phyloP scores from a whole-genome alignment of 805 yeast genomes.

The Schwanniomyces occidentalis region DNA sequence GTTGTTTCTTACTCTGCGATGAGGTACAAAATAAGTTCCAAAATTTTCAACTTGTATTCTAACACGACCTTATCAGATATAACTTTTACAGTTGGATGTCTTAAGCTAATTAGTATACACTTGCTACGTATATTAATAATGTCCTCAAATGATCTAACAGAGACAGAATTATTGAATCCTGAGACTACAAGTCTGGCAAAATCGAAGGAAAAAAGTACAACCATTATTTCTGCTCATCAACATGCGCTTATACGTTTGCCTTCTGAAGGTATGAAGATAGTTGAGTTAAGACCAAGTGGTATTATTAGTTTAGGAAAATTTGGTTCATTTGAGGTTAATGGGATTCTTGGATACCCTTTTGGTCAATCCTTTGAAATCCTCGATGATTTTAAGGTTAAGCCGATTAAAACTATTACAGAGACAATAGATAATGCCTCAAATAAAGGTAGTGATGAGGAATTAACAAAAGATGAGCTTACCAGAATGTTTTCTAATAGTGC shows the following conservation, averaged over 20 bases:
- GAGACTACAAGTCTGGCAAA: neutral
- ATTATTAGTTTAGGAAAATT: constrained; percentile 82
- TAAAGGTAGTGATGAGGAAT: constrained; percentile 36
- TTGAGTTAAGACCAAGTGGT: constrained; percentile 62
- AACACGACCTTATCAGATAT: constrained; percentile 10
- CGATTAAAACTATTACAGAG: constrained; percentile 44
- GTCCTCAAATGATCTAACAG: too few relatives aligned
- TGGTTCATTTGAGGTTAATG: constrained; percentile 78
- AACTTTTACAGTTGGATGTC: too few relatives aligned
- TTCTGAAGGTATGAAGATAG: constrained; percentile 73
- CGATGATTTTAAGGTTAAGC: constrained; percentile 52
- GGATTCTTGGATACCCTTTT: constrained; percentile 74
- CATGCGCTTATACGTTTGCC: constrained; percentile 75
- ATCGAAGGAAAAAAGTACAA: constrained; percentile 18
- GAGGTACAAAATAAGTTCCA: constrained; percentile 8
- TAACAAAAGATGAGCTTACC: constrained; percentile 40
- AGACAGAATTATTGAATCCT: too few relatives aligned
- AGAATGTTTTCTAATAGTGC: constrained; percentile 46
- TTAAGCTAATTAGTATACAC: too few relatives aligned
- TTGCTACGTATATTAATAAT: too few relatives aligned
- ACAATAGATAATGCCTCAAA: constrained; percentile 28
- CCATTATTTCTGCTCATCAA: constrained; percentile 46
- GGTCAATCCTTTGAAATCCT: constrained; percentile 89
- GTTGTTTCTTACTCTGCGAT: constrained; percentile 6
- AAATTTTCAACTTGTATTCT: constrained; percentile 9